phyloP scores from a whole-genome alignment of 1,284 basidiomycete genomes.

The Rhodotorula sp. region DNA sequence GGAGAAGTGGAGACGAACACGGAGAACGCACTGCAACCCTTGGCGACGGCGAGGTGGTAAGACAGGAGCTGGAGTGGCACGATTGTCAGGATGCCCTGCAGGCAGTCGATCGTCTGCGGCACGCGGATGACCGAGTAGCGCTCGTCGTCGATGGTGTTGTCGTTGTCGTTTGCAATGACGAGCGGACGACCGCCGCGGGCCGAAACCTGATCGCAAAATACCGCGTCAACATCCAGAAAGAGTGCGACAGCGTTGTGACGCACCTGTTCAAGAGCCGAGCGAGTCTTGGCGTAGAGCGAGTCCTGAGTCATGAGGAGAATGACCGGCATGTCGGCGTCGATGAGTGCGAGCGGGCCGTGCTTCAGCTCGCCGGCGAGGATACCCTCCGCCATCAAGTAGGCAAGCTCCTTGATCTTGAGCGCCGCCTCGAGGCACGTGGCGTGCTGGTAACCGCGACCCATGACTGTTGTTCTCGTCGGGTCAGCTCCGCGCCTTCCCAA shows the following conservation, averaged over 20 bases:
- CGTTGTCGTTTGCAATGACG: constrained; percentile 93
- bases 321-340: constrained; percentile 52
- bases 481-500: not conserved
- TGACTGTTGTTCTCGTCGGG: constrained; percentile 56
- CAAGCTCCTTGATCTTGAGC: constrained; percentile 94
- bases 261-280: constrained; percentile 48
- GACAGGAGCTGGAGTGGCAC: constrained; percentile 93
- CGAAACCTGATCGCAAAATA: not conserved
- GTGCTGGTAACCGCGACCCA: constrained; percentile 97
- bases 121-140: constrained; percentile 53
- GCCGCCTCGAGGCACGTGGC: constrained; percentile 98
- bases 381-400: constrained; percentile 64
- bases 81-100: constrained; percentile 96
- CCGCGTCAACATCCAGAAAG: not conserved
- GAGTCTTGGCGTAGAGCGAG: constrained; percentile 96
- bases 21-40: constrained; percentile 66
- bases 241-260: constrained; percentile 50
- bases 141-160: constrained; percentile 68
- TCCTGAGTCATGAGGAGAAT: constrained; percentile 99
- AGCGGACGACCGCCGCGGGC: constrained; percentile 60
- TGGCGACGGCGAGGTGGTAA: constrained; percentile 93
- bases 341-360: constrained; percentile 76
- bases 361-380: constrained; percentile 98
- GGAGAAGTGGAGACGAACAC: not conserved
- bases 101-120: constrained; percentile 79